A percentile compares a stretch with the other conserved stretches of the same genome.
Conservation (phyloP, 2,329 filamentous ascomycete genomes). For the Xylaria sp. region DNA sequence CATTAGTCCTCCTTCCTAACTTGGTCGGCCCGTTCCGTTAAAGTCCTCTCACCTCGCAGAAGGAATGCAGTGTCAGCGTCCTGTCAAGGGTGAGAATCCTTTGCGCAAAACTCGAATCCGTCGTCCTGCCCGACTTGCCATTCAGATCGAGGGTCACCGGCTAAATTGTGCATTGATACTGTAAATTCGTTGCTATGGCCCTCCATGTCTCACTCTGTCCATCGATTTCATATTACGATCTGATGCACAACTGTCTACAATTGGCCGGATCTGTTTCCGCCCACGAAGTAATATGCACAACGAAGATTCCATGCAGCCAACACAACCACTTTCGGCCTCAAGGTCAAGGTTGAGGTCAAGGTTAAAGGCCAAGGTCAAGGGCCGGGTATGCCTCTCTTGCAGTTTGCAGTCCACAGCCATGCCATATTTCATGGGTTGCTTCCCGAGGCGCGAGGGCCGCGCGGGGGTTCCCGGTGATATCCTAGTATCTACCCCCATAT, state of each 20-base stretch:
- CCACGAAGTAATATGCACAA: conserved; percentile 20
- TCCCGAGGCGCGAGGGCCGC: conserved; percentile 16
- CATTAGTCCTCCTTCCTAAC: conserved; percentile 44
- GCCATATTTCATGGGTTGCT: conserved; percentile 25
- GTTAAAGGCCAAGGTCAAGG: conserved; percentile 9
- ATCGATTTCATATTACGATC: conserved; percentile 5
- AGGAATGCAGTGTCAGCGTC: conserved; percentile 23
- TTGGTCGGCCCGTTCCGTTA: conserved; percentile 45
- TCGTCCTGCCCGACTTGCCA: conserved; percentile 1
- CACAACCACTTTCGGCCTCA: conserved; percentile 23
- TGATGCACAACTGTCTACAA: not conserved
- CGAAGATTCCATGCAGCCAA: conserved; percentile 27
- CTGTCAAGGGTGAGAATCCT: conserved; percentile 26
- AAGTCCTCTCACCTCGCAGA: conserved; percentile 21
- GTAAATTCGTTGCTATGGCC: conserved; percentile 16
- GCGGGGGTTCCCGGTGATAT: conserved; percentile 15
- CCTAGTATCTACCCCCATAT: conserved; percentile 9
- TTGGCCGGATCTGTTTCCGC: conserved; percentile 7
- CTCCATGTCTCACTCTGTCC: not conserved
- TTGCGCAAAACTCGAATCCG: conserved; percentile 16
- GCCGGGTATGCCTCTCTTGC: conserved; percentile 21
- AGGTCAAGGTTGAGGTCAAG: conserved; percentile 12
- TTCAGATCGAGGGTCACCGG: conserved; percentile 13
- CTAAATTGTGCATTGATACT: conserved; percentile 13
- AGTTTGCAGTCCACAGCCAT: conserved; percentile 18